phyloP scores from a whole-genome alignment of 208 protist genomes.

The Acanthamoeba lenticulata region DNA sequence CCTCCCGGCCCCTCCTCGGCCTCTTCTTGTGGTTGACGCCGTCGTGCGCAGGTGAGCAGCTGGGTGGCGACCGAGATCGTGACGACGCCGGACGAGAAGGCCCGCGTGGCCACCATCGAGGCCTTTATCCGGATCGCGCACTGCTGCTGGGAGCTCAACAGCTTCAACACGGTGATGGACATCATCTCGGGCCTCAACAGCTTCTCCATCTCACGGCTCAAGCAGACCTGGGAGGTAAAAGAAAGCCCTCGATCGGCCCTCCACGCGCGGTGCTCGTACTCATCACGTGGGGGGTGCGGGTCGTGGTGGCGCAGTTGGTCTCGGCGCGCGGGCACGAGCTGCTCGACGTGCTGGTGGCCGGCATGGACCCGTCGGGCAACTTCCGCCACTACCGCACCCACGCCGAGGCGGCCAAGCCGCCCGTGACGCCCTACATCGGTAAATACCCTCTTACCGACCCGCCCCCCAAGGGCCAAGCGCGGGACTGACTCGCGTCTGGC shows the following conservation, averaged over 20 bases:
- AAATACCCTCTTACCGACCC: neutral
- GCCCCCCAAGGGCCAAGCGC: no score
- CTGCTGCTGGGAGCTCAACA: slow-evolving; percentile 35
- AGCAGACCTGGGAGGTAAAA: slow-evolving; percentile 46
- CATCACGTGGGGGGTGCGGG: neutral
- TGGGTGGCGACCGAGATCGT: slow-evolving; percentile 64
- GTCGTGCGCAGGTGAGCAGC: neutral
- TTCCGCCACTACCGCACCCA: slow-evolving; percentile 28
- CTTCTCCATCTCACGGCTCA: slow-evolving; percentile 55
- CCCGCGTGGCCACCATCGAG: slow-evolving; percentile 4
- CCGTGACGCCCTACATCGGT: slow-evolving; percentile 42
- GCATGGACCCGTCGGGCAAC: slow-evolving; percentile 51
- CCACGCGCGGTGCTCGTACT: neutral
- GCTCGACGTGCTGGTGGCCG: neutral
- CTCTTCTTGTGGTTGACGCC: no score
- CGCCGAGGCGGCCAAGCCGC: neutral
- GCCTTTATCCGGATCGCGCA: slow-evolving; percentile 39
- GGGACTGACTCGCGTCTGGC: neutral
- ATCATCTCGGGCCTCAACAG: slow-evolving; percentile 65
- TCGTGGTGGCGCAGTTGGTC: neutral
- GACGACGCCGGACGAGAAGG: neutral
- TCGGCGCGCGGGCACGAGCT: neutral
- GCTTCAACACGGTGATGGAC: slow-evolving; percentile 60
- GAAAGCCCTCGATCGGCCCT: neutral
- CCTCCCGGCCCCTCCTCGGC: no score